phyloP scores from a whole-genome alignment of 768 basidiomycete genomes.

The Tylopilus vinaceipallidus region DNA sequence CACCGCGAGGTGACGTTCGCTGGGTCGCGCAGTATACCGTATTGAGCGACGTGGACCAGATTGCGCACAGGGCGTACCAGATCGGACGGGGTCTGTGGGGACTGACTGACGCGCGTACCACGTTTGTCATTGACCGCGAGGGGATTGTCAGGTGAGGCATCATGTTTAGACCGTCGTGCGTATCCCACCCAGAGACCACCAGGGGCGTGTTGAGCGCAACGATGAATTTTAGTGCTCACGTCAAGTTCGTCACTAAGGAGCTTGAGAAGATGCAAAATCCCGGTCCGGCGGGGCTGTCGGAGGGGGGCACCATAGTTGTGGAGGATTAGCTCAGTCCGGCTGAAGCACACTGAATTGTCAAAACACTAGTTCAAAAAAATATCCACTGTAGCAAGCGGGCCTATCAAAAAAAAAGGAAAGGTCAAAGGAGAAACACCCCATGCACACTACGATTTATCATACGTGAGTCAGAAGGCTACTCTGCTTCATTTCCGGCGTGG shows the following conservation, averaged over 20 bases:
- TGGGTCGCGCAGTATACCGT: constrained; percentile 60
- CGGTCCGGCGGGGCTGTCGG: not conserved
- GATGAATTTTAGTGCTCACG: constrained; percentile 62
- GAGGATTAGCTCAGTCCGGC: no score
- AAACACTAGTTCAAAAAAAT: no score
- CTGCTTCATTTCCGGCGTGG: no score
- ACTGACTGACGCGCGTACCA: constrained; percentile 59
- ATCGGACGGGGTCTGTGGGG: constrained; percentile 72
- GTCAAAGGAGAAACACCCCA: no score
- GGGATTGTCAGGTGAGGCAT: constrained; percentile 59
- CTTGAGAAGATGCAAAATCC: constrained; percentile 45
- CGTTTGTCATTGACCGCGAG: constrained; percentile 72
- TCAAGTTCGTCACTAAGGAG: constrained; percentile 70
- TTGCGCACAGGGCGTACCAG: constrained; percentile 59
- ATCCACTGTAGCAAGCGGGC: no score
- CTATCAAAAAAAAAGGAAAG: no score
- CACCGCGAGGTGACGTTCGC: not conserved
- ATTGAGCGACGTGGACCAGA: constrained; percentile 66
- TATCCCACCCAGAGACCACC: not conserved
- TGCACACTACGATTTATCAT: no score
- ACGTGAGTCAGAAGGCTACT: no score
- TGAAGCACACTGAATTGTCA: no score
- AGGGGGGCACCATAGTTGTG: no score
- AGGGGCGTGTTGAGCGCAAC: constrained; percentile 62
- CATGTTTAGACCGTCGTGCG: not conserved